These are phyloP conservation scores for Raphanus raphanistrum DNA, from an alignment of 345 rosid species.

Conservation along the genomic window DNA sequence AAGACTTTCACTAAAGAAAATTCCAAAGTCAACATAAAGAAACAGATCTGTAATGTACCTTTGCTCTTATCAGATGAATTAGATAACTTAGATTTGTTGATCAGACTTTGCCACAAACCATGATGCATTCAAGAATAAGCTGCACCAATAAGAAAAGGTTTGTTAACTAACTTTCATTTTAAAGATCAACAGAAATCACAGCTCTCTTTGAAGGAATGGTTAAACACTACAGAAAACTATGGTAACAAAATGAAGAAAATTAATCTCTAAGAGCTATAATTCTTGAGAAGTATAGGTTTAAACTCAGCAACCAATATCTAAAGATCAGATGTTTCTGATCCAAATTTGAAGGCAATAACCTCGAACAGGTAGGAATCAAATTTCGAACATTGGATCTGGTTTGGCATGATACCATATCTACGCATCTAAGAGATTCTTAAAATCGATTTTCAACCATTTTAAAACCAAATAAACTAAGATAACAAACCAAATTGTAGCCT, in stretches of 20 bases:
- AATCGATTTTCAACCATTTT: neutral
- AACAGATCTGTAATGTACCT: constrained; percentile 18
- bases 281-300: neutral
- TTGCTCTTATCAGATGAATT: constrained; percentile 3
- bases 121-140: constrained; percentile 16
- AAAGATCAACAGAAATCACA: neutral
- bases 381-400: neutral
- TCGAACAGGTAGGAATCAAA: neutral
- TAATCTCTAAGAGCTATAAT: neutral
- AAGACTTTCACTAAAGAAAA: neutral
- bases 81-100: neutral
- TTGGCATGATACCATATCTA: constrained; percentile 1
- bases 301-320: neutral
- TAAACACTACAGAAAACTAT: neutral
- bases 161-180: neutral
- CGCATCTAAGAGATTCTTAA: neutral
- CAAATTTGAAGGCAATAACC: constrained; percentile 1
- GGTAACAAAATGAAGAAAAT: neutral
- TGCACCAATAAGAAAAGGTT: constrained; percentile 1
- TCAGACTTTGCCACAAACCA: neutral
- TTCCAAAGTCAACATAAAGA: constrained; percentile 9
- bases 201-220: neutral
- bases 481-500: neutral
- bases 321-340: neutral
- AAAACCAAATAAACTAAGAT: neutral